Conservation (phyloP, 1,139 yeast genomes). For the Scheffersomyces lignicola region DNA sequence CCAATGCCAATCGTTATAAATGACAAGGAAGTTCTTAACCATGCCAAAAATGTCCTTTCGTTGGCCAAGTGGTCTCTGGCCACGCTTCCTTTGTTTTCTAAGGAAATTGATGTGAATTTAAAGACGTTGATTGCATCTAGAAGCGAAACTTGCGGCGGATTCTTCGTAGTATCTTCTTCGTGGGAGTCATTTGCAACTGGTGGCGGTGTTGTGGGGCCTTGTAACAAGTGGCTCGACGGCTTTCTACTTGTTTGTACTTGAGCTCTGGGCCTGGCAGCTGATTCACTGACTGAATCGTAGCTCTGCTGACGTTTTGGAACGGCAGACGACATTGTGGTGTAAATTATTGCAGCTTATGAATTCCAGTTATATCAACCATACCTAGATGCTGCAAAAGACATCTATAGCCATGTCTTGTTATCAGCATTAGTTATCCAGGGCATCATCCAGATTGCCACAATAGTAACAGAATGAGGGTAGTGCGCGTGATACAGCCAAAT, state of each 20-base stretch:
- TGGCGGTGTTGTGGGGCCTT: background rate
- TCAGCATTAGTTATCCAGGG: no score
- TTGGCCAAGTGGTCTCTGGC: constrained; percentile 65
- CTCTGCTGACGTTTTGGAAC: background rate
- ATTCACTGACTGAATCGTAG: background rate
- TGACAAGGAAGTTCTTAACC: constrained; percentile 61
- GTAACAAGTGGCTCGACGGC: background rate
- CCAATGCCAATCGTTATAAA: constrained; percentile 46
- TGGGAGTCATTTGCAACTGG: background rate
- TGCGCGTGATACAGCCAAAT: constrained; percentile 1
- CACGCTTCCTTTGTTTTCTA: constrained; percentile 49
- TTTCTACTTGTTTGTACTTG: constrained; percentile 1
- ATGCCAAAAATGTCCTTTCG: constrained; percentile 76
- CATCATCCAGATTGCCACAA: no score
- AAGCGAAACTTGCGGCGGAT: constrained; percentile 12
- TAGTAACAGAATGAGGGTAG: constrained; percentile 1
- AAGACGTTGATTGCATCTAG: constrained; percentile 9
- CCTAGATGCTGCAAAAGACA: no score
- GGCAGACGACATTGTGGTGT: background rate
- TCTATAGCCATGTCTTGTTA: no score
- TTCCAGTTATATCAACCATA: no score
- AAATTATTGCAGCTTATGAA: no score
- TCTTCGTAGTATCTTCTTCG: constrained; percentile 5
- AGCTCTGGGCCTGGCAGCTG: background rate
- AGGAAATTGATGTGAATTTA: constrained; percentile 24